Conservation (phyloP, 2,329 filamentous ascomycete genomes). For the Paramyrothecium roridum region DNA sequence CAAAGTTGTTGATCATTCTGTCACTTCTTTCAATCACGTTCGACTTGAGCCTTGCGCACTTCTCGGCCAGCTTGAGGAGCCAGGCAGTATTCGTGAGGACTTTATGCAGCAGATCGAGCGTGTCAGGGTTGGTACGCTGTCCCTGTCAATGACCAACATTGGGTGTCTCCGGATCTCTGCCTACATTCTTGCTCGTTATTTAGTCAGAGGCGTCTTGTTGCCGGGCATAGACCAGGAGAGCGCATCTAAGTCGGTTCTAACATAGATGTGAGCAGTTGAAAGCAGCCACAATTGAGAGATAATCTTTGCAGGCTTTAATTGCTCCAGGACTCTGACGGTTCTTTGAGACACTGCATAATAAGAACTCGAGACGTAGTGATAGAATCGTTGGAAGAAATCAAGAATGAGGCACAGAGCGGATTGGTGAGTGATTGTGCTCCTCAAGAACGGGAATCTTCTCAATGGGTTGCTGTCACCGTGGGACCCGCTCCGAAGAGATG, state of each 20-base stretch:
- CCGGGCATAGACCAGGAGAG: background rate
- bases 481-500: no score
- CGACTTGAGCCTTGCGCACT: constrained; percentile 18
- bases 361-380: no score
- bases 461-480: no score
- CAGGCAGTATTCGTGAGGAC: constrained; percentile 13
- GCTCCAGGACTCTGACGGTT: no score
- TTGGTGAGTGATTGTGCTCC: no score
- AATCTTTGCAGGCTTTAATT: no score
- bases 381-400: no score
- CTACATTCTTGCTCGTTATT: constrained; percentile 16
- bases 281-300: no score
- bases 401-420: no score
- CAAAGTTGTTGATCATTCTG: constrained; percentile 23
- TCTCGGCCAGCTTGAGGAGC: constrained; percentile 15
- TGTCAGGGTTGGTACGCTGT: constrained; percentile 19
- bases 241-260: constrained; percentile 14
- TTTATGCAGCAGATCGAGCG: constrained; percentile 23
- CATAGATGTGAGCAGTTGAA: no score
- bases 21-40: constrained; percentile 30
- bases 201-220: constrained; percentile 11
- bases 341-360: no score
- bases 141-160: constrained; percentile 12
- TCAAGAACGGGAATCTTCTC: no score
- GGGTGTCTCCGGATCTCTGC: background rate